Conservation (phyloP, 371 early-diverging fungal genomes). For the Haplosporangium sp. region DNA sequence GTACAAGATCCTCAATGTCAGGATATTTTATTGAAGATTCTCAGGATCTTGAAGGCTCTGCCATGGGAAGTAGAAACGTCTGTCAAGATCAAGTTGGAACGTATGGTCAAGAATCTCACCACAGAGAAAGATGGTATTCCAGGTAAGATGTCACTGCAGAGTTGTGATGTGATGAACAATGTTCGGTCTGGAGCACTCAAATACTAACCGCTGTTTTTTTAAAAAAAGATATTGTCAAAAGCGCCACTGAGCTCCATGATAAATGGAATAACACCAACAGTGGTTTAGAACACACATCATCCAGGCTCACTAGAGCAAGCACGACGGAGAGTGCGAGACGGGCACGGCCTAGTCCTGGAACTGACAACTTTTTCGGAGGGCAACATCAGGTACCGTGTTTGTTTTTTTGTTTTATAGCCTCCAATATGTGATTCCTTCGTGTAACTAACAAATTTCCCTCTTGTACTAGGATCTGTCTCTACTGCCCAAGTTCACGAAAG, state of each 20-base stretch:
- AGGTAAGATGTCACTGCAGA: slow-evolving; percentile 2
- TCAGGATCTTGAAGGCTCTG: slow-evolving; percentile 8
- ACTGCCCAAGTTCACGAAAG: slow-evolving; percentile 11
- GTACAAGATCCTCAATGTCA: not conserved
- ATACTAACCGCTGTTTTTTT: not conserved
- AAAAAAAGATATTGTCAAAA: not conserved
- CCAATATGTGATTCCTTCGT: too few relatives aligned
- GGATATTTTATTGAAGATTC: slow-evolving; percentile 9
- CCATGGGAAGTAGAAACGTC: slow-evolving; percentile 13
- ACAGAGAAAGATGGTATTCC: not conserved
- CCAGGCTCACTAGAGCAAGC: not conserved
- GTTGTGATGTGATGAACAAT: not conserved
- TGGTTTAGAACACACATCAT: not conserved
- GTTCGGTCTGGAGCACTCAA: not conserved
- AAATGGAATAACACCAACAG: not conserved
- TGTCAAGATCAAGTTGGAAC: not conserved
- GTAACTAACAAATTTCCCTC: too few relatives aligned
- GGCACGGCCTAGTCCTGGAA: not conserved
- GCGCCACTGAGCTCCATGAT: not conserved
- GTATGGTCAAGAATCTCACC: slow-evolving; percentile 5
- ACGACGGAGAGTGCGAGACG: not conserved
- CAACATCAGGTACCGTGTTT: not conserved
- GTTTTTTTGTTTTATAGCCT: not conserved
- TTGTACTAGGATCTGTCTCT: not conserved
- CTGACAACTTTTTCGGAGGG: not conserved